Percentiles rank a stretch among this genome's conserved stretches.
These are phyloP conservation scores for Perilla frutescens DNA, from an alignment of 257 asterid genomes.

Conservation along the genomic window DNA sequence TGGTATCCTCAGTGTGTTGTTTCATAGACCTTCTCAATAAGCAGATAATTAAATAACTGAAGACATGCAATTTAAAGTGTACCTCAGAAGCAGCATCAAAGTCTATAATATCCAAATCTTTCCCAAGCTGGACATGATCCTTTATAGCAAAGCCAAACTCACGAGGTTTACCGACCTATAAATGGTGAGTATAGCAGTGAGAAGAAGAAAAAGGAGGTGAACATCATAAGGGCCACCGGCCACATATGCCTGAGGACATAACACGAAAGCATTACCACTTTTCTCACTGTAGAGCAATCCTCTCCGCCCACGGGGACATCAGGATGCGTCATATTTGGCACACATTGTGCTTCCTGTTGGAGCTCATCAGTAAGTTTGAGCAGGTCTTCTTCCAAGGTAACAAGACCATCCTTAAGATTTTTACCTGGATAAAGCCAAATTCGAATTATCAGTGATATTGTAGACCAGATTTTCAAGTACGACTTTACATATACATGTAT, in stretches of 20 bases:
- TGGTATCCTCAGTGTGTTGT: background rate
- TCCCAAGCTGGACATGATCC: constrained; percentile 95
- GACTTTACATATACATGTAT: background rate
- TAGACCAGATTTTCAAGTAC: constrained; percentile 24
- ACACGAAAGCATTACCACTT: constrained; percentile 55
- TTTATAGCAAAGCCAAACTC: constrained; percentile 77
- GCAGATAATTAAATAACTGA: constrained; percentile 15
- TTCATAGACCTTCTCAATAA: constrained; percentile 11
- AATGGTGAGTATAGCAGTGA: constrained; percentile 18
- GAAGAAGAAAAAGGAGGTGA: background rate
- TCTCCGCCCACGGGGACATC: constrained; percentile 94
- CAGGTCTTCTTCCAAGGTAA: constrained; percentile 81
- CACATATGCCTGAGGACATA: constrained; percentile 5
- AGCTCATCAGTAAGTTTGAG: constrained; percentile 79
- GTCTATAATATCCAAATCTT: constrained; percentile 80
- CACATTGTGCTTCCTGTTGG: constrained; percentile 89
- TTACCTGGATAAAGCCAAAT: constrained; percentile 63
- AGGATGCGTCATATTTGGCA: constrained; percentile 99
- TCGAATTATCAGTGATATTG: constrained; percentile 5
- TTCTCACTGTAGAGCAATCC: constrained; percentile 72
- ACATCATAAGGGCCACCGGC: background rate
- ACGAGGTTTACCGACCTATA: constrained; percentile 75
- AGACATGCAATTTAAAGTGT: constrained; percentile 45
- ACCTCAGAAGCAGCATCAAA: constrained; percentile 99
- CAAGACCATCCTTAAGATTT: constrained; percentile 75